Conservation (phyloP, 768 basidiomycete species). For the Botryobasidium botryosum region DNA sequence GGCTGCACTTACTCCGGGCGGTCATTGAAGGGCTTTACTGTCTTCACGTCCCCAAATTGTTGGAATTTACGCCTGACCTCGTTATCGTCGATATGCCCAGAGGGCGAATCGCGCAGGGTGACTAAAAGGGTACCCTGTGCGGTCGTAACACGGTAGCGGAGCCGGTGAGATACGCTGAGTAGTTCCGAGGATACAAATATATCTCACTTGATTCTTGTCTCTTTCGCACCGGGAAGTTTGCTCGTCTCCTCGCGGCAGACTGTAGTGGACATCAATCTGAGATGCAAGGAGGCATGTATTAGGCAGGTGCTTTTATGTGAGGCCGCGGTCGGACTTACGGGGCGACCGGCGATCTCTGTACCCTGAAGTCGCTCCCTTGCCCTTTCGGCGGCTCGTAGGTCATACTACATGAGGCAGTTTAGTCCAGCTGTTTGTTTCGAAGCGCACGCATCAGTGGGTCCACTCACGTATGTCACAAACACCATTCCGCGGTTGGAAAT, state of each 20-base stretch:
- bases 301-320: not conserved
- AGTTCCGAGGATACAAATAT: not conserved
- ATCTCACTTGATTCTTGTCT: conserved; percentile 69
- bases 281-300: conserved; percentile 5
- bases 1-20: conserved; percentile 37
- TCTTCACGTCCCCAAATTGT: conserved; percentile 81
- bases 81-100: conserved; percentile 62
- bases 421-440: not conserved
- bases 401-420: conserved; percentile 40
- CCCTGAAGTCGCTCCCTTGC: conserved; percentile 85
- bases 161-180: not conserved
- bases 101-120: conserved; percentile 51
- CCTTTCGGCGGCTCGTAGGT: conserved; percentile 81
- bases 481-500: conserved; percentile 95
- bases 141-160: not conserved
- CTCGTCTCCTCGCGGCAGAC: conserved; percentile 78
- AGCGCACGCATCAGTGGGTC: not conserved
- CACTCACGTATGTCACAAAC: conserved; percentile 92
- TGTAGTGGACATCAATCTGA: conserved; percentile 98
- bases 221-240: conserved; percentile 37
- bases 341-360: conserved; percentile 70
- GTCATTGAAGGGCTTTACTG: conserved; percentile 45
- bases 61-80: conserved; percentile 78
- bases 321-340: conserved; percentile 39
- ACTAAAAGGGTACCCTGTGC: conserved; percentile 69